Base-by-base conservation (phyloP, 192 early-diverging fungal genomes). In the Physocladia obscura region DNA sequence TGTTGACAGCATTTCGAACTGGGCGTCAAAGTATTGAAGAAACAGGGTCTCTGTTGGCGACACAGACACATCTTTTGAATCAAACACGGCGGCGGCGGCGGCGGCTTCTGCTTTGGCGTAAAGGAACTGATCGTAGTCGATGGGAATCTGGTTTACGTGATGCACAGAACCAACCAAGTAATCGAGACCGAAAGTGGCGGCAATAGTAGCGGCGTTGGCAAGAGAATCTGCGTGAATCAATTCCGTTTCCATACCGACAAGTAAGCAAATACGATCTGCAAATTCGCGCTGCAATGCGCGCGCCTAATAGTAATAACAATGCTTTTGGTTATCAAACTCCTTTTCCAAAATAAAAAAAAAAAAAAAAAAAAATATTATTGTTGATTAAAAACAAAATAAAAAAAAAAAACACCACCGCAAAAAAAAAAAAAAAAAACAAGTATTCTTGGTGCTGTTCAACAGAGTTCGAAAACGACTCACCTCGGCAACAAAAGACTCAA, bases 131-230 rank as follows among this genome's bases (percentile, higher is more conserved):
- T 89, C 87, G 75, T 91, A 97, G 63, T 98, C 97, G 67, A 97
- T 79, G 2, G 97, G 92, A 40, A 88, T 84, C 3, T 82, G 84
- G 49, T 78, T 69, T 5, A 94, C 83, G 59, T 98, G 97, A 81
- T 98, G 97, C 19, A 98, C 71, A 1, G 94, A 95, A 2, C 97
- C 97, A 2, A 99, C 93, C 19, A 93, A 70, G 69, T 94, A 97
- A 69, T 98, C 95, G 17, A 95, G 76, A 21, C 44, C 44, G 60
- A 83, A 76, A 22, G 71, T 40, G 2, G 70, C 38, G 26, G 77
- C 81, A 24, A 95, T 77, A 4, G 57, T 54, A 34, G 79, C 54
- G 6, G 88, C 78, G 58, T 88, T 79, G 0, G 57, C 37, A n/a
- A 88, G 63, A 2, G 87, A 83, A 4, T 63, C 58, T 1, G 50